phyloP scores from a whole-genome alignment of 495 filamentous ascomycete species.

The Apiosordaria backusii region DNA sequence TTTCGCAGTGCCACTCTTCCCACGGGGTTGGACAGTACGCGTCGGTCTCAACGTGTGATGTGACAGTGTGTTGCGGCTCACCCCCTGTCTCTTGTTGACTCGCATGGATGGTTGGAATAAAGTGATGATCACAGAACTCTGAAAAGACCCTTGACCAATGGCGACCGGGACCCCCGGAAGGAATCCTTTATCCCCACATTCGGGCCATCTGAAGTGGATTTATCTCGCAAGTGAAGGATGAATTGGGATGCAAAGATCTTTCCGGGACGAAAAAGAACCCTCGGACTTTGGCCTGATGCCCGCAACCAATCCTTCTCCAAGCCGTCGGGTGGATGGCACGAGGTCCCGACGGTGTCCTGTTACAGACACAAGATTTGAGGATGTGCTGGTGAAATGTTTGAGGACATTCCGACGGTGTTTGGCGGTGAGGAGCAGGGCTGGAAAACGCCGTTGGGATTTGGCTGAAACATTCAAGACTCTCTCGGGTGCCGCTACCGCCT shows the following conservation, averaged over 20 bases:
- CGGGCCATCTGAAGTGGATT: neutral
- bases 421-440: neutral
- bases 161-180: neutral
- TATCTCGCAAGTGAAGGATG: neutral
- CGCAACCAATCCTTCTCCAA: neutral
- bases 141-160: neutral
- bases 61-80: neutral
- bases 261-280: neutral
- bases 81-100: neutral
- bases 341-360: neutral
- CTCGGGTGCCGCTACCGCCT: neutral
- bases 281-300: neutral
- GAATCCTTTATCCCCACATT: neutral
- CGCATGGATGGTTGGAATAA: neutral
- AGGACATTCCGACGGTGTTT: conserved; percentile 2
- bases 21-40: neutral
- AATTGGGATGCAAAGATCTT: neutral
- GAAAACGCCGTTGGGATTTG: neutral
- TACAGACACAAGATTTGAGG: neutral
- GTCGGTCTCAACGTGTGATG: neutral
- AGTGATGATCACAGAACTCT: conserved; percentile 5
- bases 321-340: neutral
- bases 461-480: neutral
- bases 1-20: neutral
- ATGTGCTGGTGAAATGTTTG: neutral